Evolutionary conservation across 805 yeast genomes (phyloP).

Genomic region (Saccharomycopsis fermentans): DNA sequence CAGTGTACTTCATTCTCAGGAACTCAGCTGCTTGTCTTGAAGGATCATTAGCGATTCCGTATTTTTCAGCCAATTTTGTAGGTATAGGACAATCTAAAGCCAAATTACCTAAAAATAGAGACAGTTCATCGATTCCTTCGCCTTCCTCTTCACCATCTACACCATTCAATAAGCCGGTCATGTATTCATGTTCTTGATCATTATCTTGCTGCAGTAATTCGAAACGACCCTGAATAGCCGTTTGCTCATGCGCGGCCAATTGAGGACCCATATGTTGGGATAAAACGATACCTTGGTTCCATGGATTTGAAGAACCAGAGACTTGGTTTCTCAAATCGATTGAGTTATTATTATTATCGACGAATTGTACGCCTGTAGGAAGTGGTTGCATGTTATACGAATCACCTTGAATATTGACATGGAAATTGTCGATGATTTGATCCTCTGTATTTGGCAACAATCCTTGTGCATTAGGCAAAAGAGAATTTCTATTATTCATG

Average conservation of each 20-base stretch:
- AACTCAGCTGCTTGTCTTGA: constrained; percentile 28
- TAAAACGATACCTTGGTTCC: constrained; percentile 14
- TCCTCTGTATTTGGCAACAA: not conserved
- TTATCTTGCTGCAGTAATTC: constrained; percentile 3
- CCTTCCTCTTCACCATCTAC: constrained; percentile 8
- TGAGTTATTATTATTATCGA: constrained; percentile 16
- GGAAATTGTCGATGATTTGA: not conserved
- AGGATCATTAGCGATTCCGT: constrained; percentile 23
- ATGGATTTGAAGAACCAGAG: not conserved
- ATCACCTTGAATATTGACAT: constrained; percentile 12
- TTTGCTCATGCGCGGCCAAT: constrained; percentile 5
- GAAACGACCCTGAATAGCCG: constrained; percentile 13
- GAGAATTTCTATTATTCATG: not conserved
- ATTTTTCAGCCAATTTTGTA: constrained; percentile 45
- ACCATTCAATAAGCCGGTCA: not conserved
- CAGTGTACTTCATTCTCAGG: constrained; percentile 31
- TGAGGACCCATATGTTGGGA: constrained; percentile 13
- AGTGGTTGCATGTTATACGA: constrained; percentile 11
- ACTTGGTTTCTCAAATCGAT: constrained; percentile 5
- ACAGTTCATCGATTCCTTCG: constrained; percentile 9
- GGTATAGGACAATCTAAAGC: constrained; percentile 87
- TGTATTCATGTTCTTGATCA: not conserved
- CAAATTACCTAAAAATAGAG: constrained; percentile 49
- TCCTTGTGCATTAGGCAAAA: not conserved
- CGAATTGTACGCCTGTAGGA: constrained; percentile 5